Evolutionary conservation across 2,329 filamentous ascomycete species (phyloP), one percentile per base, ranked within the genome.

Genomic region (Aspergillus sp.): DNA sequence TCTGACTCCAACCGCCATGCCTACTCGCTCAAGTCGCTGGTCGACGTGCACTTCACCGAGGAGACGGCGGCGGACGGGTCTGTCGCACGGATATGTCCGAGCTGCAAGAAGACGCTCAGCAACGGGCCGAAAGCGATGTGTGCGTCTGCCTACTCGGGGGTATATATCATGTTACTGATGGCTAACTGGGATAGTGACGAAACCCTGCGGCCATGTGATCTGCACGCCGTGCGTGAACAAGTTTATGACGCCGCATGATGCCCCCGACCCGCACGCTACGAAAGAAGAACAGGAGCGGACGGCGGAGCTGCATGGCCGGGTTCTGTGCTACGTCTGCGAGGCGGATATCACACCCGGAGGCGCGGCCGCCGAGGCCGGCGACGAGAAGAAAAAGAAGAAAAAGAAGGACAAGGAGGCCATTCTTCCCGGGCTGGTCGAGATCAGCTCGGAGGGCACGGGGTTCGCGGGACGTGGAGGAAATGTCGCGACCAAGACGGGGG

Each of bases 121-220:
- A 97, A 97, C 67, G 82, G 88, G 3, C 88, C 89, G 3, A 89
- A 88, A 67, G 89, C 92, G 0, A 84, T 92, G 69, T 78, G 76
- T 79, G 71, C 55, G 75, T 16, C 53, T 5, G 14, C 29, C 21
- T 29, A n/a, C n/a, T n/a, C n/a, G n/a, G n/a, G n/a, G n/a, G n/a
- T n/a, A n/a, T n/a, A n/a, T n/a, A n/a, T n/a, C n/a, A n/a, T n/a
- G n/a, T n/a, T n/a, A 19, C 34, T 49, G 11, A 19, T 14, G 6
- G 29, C 32, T 34, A n/a, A 34, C 32, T n/a, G 32, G 11, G 7
- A 4, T 13, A 78, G 76, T 97, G 47, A 86, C 89, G 2, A 92
- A 90, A 68, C 89, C 89, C 0, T 99, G 93, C 64, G 93, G 93
- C 0, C 93, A 99, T 68, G 91, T 97, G 1, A 73, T 97, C 19